A percentile compares a stretch with the other conserved stretches of the same genome.
Conservation (phyloP, 1,284 basidiomycete species). For the Ceratobasidium sp. region DNA sequence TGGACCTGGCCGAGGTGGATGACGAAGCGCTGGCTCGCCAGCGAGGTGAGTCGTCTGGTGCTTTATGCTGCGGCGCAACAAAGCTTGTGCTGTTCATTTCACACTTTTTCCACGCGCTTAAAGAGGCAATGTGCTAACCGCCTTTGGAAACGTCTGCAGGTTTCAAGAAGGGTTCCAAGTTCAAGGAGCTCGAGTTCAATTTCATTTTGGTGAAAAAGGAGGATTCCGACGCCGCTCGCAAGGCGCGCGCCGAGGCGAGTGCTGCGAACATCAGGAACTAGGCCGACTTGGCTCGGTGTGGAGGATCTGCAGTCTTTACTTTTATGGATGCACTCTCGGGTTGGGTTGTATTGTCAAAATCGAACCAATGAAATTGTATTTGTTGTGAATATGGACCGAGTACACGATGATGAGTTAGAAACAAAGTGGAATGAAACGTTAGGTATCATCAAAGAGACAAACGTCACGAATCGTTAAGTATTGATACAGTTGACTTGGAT, state of each 20-base stretch:
- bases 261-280: conserved; percentile 19
- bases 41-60: conserved; percentile 56
- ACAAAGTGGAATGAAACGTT: not conserved
- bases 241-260: conserved; percentile 45
- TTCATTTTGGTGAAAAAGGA: conserved; percentile 66
- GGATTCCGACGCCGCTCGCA: conserved; percentile 53
- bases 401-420: not conserved
- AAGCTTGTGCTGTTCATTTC: not conserved
- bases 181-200: conserved; percentile 67
- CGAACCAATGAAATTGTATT: conserved; percentile 18
- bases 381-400: too few species aligned
- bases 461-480: not conserved
- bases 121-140: conserved; percentile 61
- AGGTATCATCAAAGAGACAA: not conserved
- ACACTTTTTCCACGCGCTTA: conserved; percentile 6
- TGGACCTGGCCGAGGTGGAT: conserved; percentile 47
- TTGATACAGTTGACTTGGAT: not conserved
- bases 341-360: not conserved
- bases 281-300: not conserved
- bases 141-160: conserved; percentile 62
- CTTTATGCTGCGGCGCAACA: conserved; percentile 1
- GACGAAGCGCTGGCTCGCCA: conserved; percentile 67
- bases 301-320: not conserved
- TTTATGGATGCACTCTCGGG: not conserved
- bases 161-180: conserved; percentile 65